phyloP scores from a whole-genome alignment of 352 stramenopile species.

The Aphanomyces invadans region DNA sequence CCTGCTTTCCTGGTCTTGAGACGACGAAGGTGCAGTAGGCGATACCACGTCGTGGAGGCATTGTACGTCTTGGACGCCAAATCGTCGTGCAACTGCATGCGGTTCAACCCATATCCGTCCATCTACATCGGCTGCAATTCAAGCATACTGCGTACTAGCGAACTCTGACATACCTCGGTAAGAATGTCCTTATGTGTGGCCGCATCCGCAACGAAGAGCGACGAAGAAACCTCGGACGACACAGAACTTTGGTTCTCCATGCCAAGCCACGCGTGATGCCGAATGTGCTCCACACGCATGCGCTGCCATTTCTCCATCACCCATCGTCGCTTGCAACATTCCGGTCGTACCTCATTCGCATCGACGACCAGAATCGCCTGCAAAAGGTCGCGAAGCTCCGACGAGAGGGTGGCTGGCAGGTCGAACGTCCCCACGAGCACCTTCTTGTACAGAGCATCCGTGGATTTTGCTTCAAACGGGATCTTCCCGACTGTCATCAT shows the following conservation, averaged over 20 bases:
- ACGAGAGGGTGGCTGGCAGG: not conserved
- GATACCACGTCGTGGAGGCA: conserved; percentile 18
- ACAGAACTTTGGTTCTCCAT: conserved; percentile 9
- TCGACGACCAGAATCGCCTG: conserved; percentile 1
- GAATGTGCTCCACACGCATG: conserved; percentile 17
- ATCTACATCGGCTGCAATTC: not conserved
- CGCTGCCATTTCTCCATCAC: not conserved
- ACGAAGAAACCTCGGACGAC: conserved; percentile 1
- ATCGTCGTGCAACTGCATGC: conserved; percentile 10
- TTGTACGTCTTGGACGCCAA: conserved; percentile 26
- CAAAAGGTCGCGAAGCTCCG: conserved; percentile 1
- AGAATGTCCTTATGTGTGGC: conserved; percentile 7
- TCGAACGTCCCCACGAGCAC: conserved; percentile 2
- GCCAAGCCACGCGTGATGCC: conserved; percentile 18
- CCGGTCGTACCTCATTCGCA: conserved; percentile 2
- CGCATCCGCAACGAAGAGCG: conserved; percentile 20
- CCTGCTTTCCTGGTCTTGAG: not conserved
- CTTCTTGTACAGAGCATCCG: conserved; percentile 16
- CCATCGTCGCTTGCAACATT: not conserved
- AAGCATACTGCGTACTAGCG: not conserved
- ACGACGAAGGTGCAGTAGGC: conserved; percentile 9
- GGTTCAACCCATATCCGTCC: conserved; percentile 11
- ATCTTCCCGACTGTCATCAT: conserved; percentile 14
- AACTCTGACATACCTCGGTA: not conserved
- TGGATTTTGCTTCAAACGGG: conserved; percentile 15